These are phyloP conservation scores for Solanum sitiens DNA, from an alignment of 257 asterid genomes.

Conservation along the genomic window DNA sequence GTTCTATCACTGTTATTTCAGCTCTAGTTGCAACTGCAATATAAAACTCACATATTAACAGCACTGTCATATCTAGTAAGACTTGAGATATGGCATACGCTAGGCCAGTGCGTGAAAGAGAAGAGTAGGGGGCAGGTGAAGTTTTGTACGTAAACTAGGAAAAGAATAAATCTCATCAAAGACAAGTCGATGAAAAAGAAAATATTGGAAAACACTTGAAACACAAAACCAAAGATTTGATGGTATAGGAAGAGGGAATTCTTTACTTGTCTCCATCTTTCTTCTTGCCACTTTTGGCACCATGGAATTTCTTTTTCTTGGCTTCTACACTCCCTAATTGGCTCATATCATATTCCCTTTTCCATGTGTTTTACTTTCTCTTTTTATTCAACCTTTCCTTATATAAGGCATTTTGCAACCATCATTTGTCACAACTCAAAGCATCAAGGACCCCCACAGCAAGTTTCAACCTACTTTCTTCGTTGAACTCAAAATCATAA, in stretches of 20 bases:
- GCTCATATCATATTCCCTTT: constrained; percentile 24
- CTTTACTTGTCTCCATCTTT: constrained; percentile 34
- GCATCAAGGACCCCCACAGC: not conserved
- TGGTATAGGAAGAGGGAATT: constrained; percentile 16
- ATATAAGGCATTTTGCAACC: not conserved
- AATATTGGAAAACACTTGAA: not conserved
- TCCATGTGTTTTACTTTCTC: constrained; percentile 12
- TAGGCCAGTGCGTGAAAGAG: not conserved
- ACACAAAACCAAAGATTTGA: constrained; percentile 13
- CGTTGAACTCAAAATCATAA: not conserved
- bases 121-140: not conserved
- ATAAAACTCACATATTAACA: no score
- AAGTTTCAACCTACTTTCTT: not conserved
- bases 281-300: constrained; percentile 2
- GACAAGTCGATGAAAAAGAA: not conserved
- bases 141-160: not conserved
- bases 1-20: no score
- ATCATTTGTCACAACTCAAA: not conserved
- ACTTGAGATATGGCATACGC: not conserved
- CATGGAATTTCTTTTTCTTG: constrained; percentile 60
- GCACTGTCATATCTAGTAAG: not conserved
- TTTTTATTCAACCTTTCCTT: constrained; percentile 23
- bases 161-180: constrained; percentile 13
- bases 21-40: not conserved
- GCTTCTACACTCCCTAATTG: constrained; percentile 12